phyloP scores from a whole-genome alignment of 2,329 filamentous ascomycete genomes.

The Alternaria angustiovoidea region DNA sequence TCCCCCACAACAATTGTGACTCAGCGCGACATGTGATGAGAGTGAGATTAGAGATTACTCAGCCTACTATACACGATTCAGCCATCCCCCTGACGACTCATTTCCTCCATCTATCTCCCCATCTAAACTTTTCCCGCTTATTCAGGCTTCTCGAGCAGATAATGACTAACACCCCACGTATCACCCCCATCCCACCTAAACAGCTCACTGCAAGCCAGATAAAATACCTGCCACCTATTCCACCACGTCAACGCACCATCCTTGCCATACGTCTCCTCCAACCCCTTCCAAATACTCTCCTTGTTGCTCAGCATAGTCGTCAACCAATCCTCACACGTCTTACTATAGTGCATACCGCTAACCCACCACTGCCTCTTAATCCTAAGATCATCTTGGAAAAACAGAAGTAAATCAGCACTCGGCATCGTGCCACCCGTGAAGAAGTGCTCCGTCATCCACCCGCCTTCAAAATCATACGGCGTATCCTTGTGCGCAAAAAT shows the following conservation, averaged over 20 bases:
- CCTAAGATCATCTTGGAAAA: slow-evolving; percentile 69
- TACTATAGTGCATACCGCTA: slow-evolving; percentile 71
- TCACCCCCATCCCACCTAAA: slow-evolving; percentile 72
- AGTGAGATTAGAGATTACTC: background rate
- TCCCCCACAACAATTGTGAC: background rate
- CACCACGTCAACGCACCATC: slow-evolving; percentile 69
- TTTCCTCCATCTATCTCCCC: too few relatives aligned
- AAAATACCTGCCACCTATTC: slow-evolving; percentile 76
- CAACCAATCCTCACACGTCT: slow-evolving; percentile 75
- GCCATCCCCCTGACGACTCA: background rate
- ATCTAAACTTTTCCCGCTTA: slow-evolving; percentile 5
- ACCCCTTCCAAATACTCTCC: slow-evolving; percentile 68
- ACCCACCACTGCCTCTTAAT: slow-evolving; percentile 75
- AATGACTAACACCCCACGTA: slow-evolving; percentile 73
- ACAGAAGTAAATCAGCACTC: slow-evolving; percentile 70
- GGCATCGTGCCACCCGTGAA: slow-evolving; percentile 79
- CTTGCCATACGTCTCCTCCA: slow-evolving; percentile 71
- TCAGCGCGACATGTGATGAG: background rate
- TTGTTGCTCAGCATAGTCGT: slow-evolving; percentile 67
- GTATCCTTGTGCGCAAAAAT: slow-evolving; percentile 71
- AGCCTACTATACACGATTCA: background rate
- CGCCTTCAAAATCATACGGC: slow-evolving; percentile 74
- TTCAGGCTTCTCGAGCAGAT: slow-evolving; percentile 68
- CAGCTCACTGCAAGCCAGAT: slow-evolving; percentile 74
- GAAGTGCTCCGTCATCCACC: slow-evolving; percentile 79